phyloP scores from a whole-genome alignment of 768 basidiomycete species.

The Pulveroboletus sp. region DNA sequence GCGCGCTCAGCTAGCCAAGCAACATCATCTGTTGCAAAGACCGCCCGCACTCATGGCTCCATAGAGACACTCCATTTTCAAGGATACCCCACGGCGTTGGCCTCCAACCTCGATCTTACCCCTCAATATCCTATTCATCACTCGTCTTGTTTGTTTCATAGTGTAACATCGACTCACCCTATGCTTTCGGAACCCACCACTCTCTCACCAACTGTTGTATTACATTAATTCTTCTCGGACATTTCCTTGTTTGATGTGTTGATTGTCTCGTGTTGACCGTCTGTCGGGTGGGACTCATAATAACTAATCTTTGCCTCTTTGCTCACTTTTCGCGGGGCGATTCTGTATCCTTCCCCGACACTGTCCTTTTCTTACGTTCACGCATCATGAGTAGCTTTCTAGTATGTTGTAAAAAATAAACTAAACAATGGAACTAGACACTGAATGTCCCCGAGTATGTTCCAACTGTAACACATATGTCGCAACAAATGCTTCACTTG shows the following conservation, averaged over 20 bases:
- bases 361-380: background rate
- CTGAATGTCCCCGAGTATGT: too few relatives aligned
- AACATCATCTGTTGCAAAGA: slow-evolving; percentile 30
- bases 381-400: too few relatives aligned
- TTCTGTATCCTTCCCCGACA: background rate
- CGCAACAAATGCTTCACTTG: too few relatives aligned
- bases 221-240: background rate
- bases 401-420: too few relatives aligned
- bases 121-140: slow-evolving; percentile 11
- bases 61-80: slow-evolving; percentile 4
- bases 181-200: background rate
- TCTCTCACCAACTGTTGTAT: slow-evolving; percentile 10
- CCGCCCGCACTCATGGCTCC: slow-evolving; percentile 31
- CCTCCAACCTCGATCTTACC: slow-evolving; percentile 3
- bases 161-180: slow-evolving; percentile 14
- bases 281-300: background rate
- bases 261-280: background rate
- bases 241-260: background rate
- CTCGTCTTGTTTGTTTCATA: slow-evolving; percentile 1
- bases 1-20: slow-evolving; percentile 38
- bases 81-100: slow-evolving; percentile 1
- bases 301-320: background rate
- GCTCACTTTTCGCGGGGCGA: background rate
- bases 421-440: too few relatives aligned
- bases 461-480: too few relatives aligned